Evolutionary conservation across 2,329 filamentous ascomycete species (phyloP), one percentile per base, ranked within the genome.

Genomic region (Ascocoryne sarcoides): DNA sequence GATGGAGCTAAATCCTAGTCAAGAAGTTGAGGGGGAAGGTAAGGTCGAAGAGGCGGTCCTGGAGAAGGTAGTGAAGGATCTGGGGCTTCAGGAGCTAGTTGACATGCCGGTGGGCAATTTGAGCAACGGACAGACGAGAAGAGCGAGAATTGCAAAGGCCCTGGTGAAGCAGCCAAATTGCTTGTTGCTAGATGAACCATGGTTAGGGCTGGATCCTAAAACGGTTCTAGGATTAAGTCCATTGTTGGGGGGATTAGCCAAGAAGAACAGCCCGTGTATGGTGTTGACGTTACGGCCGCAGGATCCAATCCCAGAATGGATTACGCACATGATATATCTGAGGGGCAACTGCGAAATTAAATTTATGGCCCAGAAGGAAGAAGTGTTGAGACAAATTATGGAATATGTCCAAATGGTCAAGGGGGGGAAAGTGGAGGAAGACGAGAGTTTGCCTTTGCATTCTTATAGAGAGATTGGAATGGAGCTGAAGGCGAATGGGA

Each of bases 141-240:
- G 92, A 40, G 84, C 90, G 5, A 77, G 86, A 46, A 95, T 98
- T 51, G 92, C 88, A 2, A 84, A 87, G 53, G 88, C 89, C 0
- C 64, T 98, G 37, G 69, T 96, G 43, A 78, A 70, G 5, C 73
- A 73, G 38, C 92, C 92, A 0, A 84, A 93, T 60, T 72, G 95
- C 9, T 59, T 98, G 45, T 69, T 96, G 38, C 69, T 95, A 2
- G 92, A 98, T 62, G 90, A 95, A 54, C 90, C 92, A 1, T 95
- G 95, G 57, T 94, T 95, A 84, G 90, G 92, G 0, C 69, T 98
- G 12, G 92, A 96, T 61, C 92, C 90, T 10, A 81, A 80, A 4
- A 93, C 88, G 0, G 75, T 85, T 10, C 69, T 73, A 10, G 74
- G 75, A 1, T 65, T 96, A 50, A 90, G 84, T 30, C 70, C 72